A percentile compares a stretch with the other conserved stretches of the same genome.
phyloP scores from a whole-genome alignment of 1,284 basidiomycete species.

The Apiotrichum veenhuisii region DNA sequence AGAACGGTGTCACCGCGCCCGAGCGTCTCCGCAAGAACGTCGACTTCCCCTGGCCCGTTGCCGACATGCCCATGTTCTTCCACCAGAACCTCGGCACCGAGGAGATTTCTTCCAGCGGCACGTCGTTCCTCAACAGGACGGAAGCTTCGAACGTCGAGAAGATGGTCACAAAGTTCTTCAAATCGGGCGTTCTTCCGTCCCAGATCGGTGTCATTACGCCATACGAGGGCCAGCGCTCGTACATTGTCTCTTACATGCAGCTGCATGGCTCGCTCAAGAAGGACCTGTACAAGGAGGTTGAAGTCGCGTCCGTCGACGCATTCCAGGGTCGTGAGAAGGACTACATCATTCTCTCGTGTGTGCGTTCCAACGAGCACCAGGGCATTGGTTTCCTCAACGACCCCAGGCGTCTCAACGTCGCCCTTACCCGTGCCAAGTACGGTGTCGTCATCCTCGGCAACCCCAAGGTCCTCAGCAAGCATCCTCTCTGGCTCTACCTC shows the following conservation, averaged over 20 bases:
- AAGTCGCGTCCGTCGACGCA: constrained; percentile 97
- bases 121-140: constrained; percentile 96
- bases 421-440: constrained; percentile 94
- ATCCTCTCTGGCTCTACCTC: constrained; percentile 96
- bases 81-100: constrained; percentile 99
- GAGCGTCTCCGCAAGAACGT: constrained; percentile 95
- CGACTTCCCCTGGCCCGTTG: constrained; percentile 97
- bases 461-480: constrained; percentile 98
- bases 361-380: constrained; percentile 99
- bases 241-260: constrained; percentile 99
- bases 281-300: constrained; percentile 98
- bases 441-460: constrained; percentile 97
- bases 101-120: constrained; percentile 97
- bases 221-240: constrained; percentile 98
- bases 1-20: constrained; percentile 98
- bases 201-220: constrained; percentile 99
- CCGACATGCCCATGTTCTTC: constrained; percentile 99
- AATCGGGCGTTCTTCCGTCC: constrained; percentile 87
- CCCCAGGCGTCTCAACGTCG: constrained; percentile 93
- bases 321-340: constrained; percentile 99
- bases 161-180: constrained; percentile 99
- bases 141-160: constrained; percentile 99
- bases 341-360: constrained; percentile 97
- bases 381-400: constrained; percentile 99
- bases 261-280: constrained; percentile 97